Conservation (phyloP, 495 filamentous ascomycete genomes). For the Xylaria nigripes region DNA sequence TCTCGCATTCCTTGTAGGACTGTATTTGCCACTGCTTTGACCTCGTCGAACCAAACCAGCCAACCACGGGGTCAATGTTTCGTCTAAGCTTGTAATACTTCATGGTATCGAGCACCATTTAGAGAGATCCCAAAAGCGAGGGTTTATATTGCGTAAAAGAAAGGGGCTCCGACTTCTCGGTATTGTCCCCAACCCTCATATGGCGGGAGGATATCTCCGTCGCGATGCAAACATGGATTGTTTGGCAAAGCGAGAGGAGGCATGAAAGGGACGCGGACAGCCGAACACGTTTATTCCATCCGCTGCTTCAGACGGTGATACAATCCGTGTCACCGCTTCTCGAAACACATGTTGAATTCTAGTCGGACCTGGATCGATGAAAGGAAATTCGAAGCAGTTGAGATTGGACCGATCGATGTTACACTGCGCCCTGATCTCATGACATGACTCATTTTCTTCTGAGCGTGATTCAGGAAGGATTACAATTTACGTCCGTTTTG, state of each 20-base stretch:
- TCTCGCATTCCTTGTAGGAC: not conserved
- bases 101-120: not conserved
- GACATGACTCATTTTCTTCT: no score
- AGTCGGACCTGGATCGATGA: not conserved
- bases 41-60: not conserved
- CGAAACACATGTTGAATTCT: not conserved
- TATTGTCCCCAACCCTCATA: no score
- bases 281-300: no score
- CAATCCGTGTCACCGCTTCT: not conserved
- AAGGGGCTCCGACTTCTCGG: no score
- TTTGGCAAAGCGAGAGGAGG: no score
- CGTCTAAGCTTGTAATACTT: not conserved
- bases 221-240: no score
- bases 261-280: no score
- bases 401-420: not conserved
- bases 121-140: not conserved
- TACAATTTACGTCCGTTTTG: not conserved
- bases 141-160: no score
- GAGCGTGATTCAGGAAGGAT: not conserved
- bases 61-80: not conserved
- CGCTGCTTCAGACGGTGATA: not conserved
- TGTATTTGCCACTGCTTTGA: not conserved
- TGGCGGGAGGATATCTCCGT: no score
- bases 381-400: not conserved
- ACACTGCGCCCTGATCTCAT: not conserved